Evolutionary conservation across 1,284 basidiomycete genomes (phyloP).

Genomic region (Pisolithus thermaeus): DNA sequence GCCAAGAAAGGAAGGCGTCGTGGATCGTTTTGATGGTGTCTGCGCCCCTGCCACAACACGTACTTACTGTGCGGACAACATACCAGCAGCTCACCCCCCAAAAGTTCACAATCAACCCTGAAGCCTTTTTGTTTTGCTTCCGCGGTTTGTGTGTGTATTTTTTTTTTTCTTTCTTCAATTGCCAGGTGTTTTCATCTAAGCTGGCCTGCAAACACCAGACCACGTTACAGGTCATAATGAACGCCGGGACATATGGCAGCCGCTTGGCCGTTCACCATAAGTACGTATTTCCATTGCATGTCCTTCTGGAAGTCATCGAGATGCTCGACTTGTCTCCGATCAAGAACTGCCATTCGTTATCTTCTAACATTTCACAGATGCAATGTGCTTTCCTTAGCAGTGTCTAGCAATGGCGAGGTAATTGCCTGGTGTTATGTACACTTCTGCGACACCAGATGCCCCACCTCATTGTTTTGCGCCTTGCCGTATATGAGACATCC

Average conservation of each 20-base stretch:
- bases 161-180: background rate
- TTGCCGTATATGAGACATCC: background rate
- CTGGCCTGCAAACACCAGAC: no score
- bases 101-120: background rate
- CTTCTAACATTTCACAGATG: background rate
- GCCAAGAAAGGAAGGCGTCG: constrained; percentile 19
- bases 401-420: background rate
- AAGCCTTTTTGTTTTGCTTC: background rate
- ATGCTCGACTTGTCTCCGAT: background rate
- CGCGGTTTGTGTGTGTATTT: background rate
- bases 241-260: no score
- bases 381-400: background rate
- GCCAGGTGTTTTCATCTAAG: no score
- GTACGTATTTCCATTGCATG: background rate
- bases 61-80: background rate
- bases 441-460: background rate
- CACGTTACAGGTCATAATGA: no score
- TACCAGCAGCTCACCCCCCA: background rate
- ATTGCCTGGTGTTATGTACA: background rate
- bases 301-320: background rate
- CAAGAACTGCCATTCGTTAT: background rate
- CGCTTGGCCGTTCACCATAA: background rate
- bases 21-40: constrained; percentile 9
- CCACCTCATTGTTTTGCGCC: background rate
- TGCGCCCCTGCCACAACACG: background rate